phyloP scores from a whole-genome alignment of 116 monocot genomes.

The Posidonia oceanica region DNA sequence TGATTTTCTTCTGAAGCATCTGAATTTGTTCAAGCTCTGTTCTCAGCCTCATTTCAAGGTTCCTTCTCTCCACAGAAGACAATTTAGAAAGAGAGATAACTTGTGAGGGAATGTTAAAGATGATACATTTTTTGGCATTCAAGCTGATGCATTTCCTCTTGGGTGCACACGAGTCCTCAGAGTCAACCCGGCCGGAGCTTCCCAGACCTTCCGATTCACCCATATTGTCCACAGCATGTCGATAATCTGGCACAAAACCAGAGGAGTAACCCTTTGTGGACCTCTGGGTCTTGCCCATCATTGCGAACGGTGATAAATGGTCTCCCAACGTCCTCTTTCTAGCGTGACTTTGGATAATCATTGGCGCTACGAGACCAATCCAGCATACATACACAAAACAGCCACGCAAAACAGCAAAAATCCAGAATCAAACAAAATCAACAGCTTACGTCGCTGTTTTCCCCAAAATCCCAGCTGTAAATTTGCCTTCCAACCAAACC shows the following conservation, averaged over 20 bases:
- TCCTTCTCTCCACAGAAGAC: constrained; percentile 36
- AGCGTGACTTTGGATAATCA: no score
- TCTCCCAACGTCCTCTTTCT: no score
- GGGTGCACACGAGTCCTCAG: constrained; percentile 52
- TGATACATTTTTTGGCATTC: constrained; percentile 23
- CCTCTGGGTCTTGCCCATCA: constrained; percentile 69
- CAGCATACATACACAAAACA: no score
- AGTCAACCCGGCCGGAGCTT: constrained; percentile 14
- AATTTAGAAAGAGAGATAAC: constrained; percentile 43
- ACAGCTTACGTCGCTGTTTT: no score
- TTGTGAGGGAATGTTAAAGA: constrained; percentile 35
- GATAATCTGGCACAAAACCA: constrained; percentile 55
- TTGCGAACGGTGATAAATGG: constrained; percentile 3
- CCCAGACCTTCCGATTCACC: constrained; percentile 45
- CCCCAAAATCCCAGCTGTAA: no score
- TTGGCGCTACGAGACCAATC: no score
- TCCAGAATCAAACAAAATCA: no score
- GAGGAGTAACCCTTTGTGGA: constrained; percentile 45
- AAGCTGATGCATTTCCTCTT: constrained; percentile 67
- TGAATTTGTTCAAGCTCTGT: constrained; percentile 48
- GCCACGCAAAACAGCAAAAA: no score
- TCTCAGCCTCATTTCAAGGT: constrained; percentile 23
- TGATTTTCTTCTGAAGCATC: constrained; percentile 41
- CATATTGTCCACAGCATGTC: constrained; percentile 55
- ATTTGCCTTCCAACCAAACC: no score